Percentiles rank a stretch among this genome's conserved stretches.
Conservation (phyloP, 169 alveolate genomes). For the Cryptosporidium meleagridis region DNA sequence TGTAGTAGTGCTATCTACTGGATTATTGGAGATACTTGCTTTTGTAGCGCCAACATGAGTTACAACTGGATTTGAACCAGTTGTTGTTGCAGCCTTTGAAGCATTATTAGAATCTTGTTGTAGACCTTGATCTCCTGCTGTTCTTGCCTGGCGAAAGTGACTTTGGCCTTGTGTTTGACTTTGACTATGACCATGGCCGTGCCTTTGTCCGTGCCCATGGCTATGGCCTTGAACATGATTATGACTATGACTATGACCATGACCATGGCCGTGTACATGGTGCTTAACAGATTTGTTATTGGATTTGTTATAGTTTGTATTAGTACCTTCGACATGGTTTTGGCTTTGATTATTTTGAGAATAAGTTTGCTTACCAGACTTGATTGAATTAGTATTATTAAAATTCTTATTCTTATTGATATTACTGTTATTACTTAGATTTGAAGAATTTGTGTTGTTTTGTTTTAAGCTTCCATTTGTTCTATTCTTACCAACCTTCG, state of each 20-base stretch:
- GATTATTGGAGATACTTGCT: conserved; percentile 7
- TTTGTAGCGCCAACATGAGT: conserved; percentile 2
- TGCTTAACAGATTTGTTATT: background rate
- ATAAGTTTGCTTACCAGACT: background rate
- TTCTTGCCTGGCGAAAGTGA: background rate
- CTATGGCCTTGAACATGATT: background rate
- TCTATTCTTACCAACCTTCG: conserved; percentile 65
- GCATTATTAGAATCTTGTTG: background rate
- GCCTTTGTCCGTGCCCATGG: background rate
- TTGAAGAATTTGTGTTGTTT: background rate
- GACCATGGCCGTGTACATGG: background rate
- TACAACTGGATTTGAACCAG: background rate
- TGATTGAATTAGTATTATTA: background rate
- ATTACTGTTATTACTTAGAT: background rate
- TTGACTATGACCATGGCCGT: background rate
- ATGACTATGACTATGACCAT: background rate
- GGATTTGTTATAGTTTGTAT: background rate
- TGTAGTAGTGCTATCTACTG: conserved; percentile 24
- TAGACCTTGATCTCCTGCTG: background rate
- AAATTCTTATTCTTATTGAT: background rate
- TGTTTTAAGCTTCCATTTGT: background rate
- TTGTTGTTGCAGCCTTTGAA: background rate
- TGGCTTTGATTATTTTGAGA: background rate
- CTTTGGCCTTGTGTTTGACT: background rate
- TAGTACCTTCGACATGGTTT: background rate